These are phyloP conservation scores for Asclepias syriaca DNA, from an alignment of 257 asterid species.

Conservation along the genomic window DNA sequence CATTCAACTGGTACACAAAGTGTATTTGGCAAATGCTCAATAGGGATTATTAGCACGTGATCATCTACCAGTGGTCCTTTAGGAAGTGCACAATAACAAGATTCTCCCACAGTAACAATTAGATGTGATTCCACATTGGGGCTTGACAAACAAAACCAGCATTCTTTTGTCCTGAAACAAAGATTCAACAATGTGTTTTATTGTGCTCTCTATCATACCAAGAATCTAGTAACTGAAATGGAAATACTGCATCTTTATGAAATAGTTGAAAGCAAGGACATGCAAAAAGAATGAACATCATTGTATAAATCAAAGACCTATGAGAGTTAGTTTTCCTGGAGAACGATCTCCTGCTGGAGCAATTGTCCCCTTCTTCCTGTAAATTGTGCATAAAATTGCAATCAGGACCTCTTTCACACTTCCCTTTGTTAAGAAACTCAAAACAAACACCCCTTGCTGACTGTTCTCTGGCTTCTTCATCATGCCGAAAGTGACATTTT, in stretches of 20 bases:
- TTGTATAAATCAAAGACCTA: slow-evolving; percentile 31
- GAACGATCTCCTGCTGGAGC: slow-evolving; percentile 44
- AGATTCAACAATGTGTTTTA: slow-evolving; percentile 15
- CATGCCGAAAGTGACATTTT: slow-evolving; percentile 78
- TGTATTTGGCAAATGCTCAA: slow-evolving; percentile 81
- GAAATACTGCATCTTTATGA: neutral
- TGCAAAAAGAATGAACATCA: neutral
- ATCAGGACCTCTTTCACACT: slow-evolving; percentile 91
- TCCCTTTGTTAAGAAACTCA: slow-evolving; percentile 92
- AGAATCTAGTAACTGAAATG: neutral
- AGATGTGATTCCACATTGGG: slow-evolving; percentile 77
- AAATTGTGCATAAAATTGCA: slow-evolving; percentile 82
- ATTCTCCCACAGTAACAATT: slow-evolving; percentile 67
- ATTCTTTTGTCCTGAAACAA: slow-evolving; percentile 74
- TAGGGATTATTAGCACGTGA: slow-evolving; percentile 81
- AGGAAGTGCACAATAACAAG: slow-evolving; percentile 83
- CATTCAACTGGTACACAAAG: slow-evolving; percentile 66
- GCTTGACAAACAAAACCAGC: slow-evolving; percentile 98
- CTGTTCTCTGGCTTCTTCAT: slow-evolving; percentile 84
- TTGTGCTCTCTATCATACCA: neutral
- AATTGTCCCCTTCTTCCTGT: slow-evolving; percentile 57
- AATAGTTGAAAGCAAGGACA: neutral
- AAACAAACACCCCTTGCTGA: slow-evolving; percentile 86
- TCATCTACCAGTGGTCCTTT: slow-evolving; percentile 89
- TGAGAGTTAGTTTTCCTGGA: slow-evolving; percentile 46